Base-by-base conservation (phyloP, 768 basidiomycete genomes). In the Kwoniella europaea region DNA sequence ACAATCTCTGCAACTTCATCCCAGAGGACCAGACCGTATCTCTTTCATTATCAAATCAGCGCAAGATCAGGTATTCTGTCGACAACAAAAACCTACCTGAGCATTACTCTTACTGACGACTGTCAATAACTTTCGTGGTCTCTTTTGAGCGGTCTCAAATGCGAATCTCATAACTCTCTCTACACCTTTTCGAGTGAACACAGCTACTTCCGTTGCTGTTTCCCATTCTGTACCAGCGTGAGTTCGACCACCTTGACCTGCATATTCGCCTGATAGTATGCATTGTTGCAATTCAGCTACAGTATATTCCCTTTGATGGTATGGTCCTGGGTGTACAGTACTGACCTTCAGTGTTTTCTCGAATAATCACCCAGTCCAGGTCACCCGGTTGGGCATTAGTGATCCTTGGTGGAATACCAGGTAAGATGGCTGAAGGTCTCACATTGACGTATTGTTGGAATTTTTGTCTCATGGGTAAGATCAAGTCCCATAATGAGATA, bases 71-170 rank as follows among this genome's bases (percentile, higher is more conserved):
- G 24, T 24, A 24, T 24, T 24, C 24, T 24, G 24, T 24, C 24
- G 24, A 24, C 24, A 24, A 24, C 24, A 24, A 24, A 24, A 24
- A 24, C 24, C 24, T 2, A 24, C 24, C 77, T 87, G 86, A 9
- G 87, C 87, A 67, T 87, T 87, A 20, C 84, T 86, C 82, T 88
- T 88, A 27, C 87, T 88, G 22, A 88, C 88, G 52, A 86, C 86
- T 9, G 87, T 88, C 50, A 89, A 80, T 70, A 85, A 82, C 77
- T 87, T 88, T 42, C 86, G 82, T 6, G 87, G 87, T 7, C 87
- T 84, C 52, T 81, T 83, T 56, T 85, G 85, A n/a, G 88, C 88
- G 4, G 86, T 79, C 72, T 88, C 85, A 75, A 89, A 89, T 0
- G 87, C 88, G 68, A 86, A 89, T 53, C 87, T 85, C 53, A 87